Evolutionary conservation across 305 asterid genomes (phyloP).

Genomic region (Fraxinus platypoda): DNA sequence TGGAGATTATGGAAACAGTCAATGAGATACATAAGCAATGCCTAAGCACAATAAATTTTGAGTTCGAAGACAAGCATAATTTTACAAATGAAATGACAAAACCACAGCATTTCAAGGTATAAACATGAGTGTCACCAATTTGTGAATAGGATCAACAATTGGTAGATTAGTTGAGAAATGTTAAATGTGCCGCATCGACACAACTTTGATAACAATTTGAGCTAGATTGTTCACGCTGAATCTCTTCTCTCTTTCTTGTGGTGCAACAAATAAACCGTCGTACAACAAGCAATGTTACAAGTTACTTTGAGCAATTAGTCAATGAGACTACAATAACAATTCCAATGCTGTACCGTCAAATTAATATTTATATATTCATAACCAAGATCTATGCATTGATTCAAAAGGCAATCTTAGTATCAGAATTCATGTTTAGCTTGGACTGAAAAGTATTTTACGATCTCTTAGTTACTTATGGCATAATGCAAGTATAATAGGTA

Average conservation of each 20-base stretch:
- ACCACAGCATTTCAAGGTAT: neutral
- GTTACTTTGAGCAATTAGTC: neutral
- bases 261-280: neutral
- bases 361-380: neutral
- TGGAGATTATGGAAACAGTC: neutral
- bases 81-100: neutral
- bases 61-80: neutral
- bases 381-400: neutral
- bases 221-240: neutral
- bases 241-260: neutral
- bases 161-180: neutral
- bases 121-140: neutral
- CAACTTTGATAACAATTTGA: neutral
- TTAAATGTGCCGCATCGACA: neutral
- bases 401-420: neutral
- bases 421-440: conserved; percentile 16
- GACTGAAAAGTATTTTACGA: neutral
- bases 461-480: conserved; percentile 17
- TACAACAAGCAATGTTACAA: neutral
- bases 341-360: neutral
- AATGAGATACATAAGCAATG: neutral
- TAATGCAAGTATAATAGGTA: conserved; percentile 24
- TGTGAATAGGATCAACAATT: neutral
- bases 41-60: neutral
- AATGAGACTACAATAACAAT: neutral